phyloP scores from a whole-genome alignment of 2,329 filamentous ascomycete species.

The Nemania diffusa region DNA sequence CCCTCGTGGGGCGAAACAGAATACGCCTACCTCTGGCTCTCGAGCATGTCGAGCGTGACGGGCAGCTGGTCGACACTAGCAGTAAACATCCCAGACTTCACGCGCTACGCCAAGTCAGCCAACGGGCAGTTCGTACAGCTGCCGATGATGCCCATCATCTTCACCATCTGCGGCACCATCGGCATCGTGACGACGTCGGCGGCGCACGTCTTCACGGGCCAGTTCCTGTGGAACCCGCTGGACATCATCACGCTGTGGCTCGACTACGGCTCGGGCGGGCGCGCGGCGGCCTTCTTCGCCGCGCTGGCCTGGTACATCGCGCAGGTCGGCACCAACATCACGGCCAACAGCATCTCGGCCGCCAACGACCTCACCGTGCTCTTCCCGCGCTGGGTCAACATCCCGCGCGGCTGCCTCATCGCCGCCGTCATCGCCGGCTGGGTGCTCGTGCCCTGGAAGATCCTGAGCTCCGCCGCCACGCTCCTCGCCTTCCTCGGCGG shows the following conservation, averaged over 20 bases:
- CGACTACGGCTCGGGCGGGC: conserved; percentile 54
- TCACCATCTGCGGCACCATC: conserved; percentile 60
- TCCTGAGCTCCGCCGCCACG: conserved; percentile 65
- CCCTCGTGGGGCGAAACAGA: conserved; percentile 36
- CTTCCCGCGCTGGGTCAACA: conserved; percentile 64
- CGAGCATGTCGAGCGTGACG: conserved; percentile 58
- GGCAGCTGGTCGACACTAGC: conserved; percentile 56
- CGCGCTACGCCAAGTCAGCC: conserved; percentile 52
- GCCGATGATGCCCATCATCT: conserved; percentile 59
- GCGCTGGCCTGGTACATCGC: conserved; percentile 65
- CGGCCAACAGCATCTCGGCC: conserved; percentile 64
- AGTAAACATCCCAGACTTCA: conserved; percentile 66
- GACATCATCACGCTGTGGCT: conserved; percentile 59
- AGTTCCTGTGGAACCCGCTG: conserved; percentile 62
- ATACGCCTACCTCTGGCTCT: conserved; percentile 64
- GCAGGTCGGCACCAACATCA: conserved; percentile 66
- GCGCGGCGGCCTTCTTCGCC: conserved; percentile 57
- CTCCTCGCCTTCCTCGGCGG: conserved; percentile 74
- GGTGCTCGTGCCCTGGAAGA: conserved; percentile 74
- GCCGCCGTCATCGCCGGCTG: conserved; percentile 65
- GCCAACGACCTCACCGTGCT: conserved; percentile 68
- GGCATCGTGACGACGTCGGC: conserved; percentile 69
- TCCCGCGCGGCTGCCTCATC: conserved; percentile 65
- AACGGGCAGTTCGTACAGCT: conserved; percentile 55
- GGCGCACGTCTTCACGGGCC: conserved; percentile 61